Percentiles rank a stretch among this genome's conserved stretches.
Evolutionary conservation across 257 asterid species (phyloP).

Genomic region (Nicotiana sylvestris): DNA sequence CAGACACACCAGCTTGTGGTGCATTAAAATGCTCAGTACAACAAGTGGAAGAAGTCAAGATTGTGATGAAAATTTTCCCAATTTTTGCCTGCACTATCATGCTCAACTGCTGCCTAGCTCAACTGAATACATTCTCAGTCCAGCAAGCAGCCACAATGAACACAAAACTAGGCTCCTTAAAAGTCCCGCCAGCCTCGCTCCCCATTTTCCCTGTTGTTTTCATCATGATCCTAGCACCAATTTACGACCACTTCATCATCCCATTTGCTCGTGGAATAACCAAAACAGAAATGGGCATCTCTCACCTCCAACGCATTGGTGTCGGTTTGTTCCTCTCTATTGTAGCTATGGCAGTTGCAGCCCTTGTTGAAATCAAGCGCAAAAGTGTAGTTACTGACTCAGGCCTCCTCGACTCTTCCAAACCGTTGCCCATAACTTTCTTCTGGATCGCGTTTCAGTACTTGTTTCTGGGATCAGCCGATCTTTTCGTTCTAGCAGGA

Average conservation of each 20-base stretch:
- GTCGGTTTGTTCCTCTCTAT: conserved; percentile 64
- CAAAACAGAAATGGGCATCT: conserved; percentile 62
- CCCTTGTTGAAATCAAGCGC: conserved; percentile 71
- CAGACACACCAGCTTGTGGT: background rate
- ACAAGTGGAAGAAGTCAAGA: conserved; percentile 74
- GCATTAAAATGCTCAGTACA: conserved; percentile 22
- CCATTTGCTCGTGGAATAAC: conserved; percentile 56
- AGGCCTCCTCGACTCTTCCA: conserved; percentile 30
- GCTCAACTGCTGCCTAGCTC: conserved; percentile 87
- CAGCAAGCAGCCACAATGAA: conserved; percentile 95
- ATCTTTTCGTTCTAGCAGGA: conserved; percentile 83
- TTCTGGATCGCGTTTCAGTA: conserved; percentile 88
- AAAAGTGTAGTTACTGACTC: conserved; percentile 38
- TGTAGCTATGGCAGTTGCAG: conserved; percentile 69
- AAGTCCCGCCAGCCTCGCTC: conserved; percentile 89
- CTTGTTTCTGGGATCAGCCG: conserved; percentile 85
- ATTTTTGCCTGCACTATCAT: conserved; percentile 81
- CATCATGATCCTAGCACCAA: conserved; percentile 75
- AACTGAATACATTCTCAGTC: conserved; percentile 88
- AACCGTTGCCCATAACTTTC: conserved; percentile 64
- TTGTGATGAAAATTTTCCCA: conserved; percentile 69
- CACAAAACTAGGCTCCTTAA: conserved; percentile 61
- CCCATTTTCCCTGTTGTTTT: conserved; percentile 82
- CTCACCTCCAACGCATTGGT: conserved; percentile 81
- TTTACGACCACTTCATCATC: conserved; percentile 66